Conservation (phyloP, 495 filamentous ascomycete genomes). For the Penicillium salamii region DNA sequence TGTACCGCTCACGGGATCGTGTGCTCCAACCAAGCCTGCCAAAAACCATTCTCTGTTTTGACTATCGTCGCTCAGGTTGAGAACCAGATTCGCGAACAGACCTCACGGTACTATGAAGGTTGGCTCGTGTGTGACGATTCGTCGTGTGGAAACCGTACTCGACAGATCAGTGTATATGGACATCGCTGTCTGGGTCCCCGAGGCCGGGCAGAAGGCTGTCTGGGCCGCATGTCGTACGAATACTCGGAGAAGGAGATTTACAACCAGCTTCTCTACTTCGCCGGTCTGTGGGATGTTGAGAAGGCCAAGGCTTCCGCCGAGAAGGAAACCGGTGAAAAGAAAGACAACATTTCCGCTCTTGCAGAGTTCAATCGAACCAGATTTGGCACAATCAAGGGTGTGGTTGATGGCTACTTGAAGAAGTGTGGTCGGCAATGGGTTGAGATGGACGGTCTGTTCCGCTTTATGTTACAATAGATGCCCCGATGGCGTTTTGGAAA, state of each 20-base stretch:
- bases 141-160: constrained; percentile 79
- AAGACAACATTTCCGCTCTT: constrained; percentile 65
- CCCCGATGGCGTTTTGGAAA: constrained; percentile 16
- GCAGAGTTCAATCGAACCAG: constrained; percentile 74
- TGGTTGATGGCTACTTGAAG: constrained; percentile 84
- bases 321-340: constrained; percentile 44
- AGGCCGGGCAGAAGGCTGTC: constrained; percentile 76
- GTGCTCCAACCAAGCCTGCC: constrained; percentile 63
- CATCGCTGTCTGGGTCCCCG: constrained; percentile 83
- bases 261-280: constrained; percentile 90
- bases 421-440: constrained; percentile 96
- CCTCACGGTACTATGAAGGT: constrained; percentile 83
- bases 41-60: constrained; percentile 61
- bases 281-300: constrained; percentile 83
- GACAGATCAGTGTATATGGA: constrained; percentile 90
- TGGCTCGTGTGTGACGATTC: constrained; percentile 90
- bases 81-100: constrained; percentile 70
- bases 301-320: constrained; percentile 59
- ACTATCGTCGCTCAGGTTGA: constrained; percentile 84
- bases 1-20: constrained; percentile 69
- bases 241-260: constrained; percentile 85
- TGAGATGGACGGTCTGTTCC: constrained; percentile 90
- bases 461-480: constrained; percentile 53
- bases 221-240: constrained; percentile 87
- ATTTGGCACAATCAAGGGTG: constrained; percentile 70